Evolutionary conservation across 2,329 filamentous ascomycete species (phyloP), one percentile per base, ranked within the genome.

Genomic region (Aspergillus puulaauensis): DNA sequence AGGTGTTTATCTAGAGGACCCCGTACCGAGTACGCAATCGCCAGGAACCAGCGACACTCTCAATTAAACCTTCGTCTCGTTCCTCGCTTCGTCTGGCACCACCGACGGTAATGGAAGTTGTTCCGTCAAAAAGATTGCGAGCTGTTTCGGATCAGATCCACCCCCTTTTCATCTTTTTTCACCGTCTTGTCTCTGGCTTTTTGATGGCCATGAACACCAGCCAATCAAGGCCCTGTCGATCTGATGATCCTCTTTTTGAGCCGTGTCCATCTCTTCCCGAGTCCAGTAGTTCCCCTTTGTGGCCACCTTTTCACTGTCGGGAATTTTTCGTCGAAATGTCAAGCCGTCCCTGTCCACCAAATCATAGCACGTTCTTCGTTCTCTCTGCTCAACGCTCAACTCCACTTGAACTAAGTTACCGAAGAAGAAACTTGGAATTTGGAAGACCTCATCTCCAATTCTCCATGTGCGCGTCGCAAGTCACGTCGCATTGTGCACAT

Each of bases 171-270:
- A 47, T 48, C 27, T 11, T 31, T 21, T 40, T 41, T 46, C 51
- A 46, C 31, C 41, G 41, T 45, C 21, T 24, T 37, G 23, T 54
- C 23, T 52, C n/a, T 24, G 2, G n/a, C 23, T 31, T 54, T 39
- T 57, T 21, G 39, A 40, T 50, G 44, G 50, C 23, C 21, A 45
- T 50, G 48, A 21, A 21, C 41, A 12, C 56, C 46, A 52, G 23
- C 61, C 61, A 64, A 64, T 59, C 55, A 62, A 54, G 46, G 50
- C 47, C 52, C 51, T 51, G 60, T 64, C 61, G 61, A 64, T 64
- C 61, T 60, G 59, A 64, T 62, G 61, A 64, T 64, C 61, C 54
- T 31, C 9, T 60, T 31, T 56, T 57, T 62, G 52, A 61, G 59
- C 60, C 60, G 60, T 62, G 61, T 58, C 54, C 56, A 56, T 50